Evolutionary conservation across 2,329 filamentous ascomycete species (phyloP).

Genomic region (Aspergillus hortae): DNA sequence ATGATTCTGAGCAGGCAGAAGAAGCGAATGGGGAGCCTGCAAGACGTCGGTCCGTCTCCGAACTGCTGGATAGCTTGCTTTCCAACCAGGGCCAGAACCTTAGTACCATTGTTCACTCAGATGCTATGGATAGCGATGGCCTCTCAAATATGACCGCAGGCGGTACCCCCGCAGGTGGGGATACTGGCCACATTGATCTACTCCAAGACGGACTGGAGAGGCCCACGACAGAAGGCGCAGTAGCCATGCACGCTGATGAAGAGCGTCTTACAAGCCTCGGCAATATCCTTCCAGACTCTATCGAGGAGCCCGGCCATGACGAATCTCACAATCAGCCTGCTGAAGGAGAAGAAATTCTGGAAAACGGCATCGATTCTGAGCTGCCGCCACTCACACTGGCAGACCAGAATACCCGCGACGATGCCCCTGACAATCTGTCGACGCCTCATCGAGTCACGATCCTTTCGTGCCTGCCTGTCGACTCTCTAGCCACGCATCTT

Average conservation of each 20-base stretch:
- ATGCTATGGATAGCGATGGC: slow-evolving; percentile 20
- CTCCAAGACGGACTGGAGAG: slow-evolving; percentile 6
- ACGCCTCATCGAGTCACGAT: slow-evolving; percentile 39
- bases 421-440: slow-evolving; percentile 6
- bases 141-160: slow-evolving; percentile 20
- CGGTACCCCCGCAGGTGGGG: slow-evolving; percentile 13
- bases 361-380: slow-evolving; percentile 13
- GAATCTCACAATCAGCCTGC: slow-evolving; percentile 14
- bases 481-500: slow-evolving; percentile 41
- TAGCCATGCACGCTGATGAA: slow-evolving; percentile 10
- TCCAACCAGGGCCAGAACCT: slow-evolving; percentile 26
- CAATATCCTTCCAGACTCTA: slow-evolving; percentile 28
- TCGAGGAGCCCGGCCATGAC: slow-evolving; percentile 27
- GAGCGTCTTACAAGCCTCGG: slow-evolving; percentile 9
- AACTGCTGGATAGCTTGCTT: slow-evolving; percentile 35
- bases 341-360: slow-evolving; percentile 10
- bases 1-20: slow-evolving; percentile 10
- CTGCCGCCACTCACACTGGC: slow-evolving; percentile 14
- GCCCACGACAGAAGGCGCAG: slow-evolving; percentile 6
- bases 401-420: slow-evolving; percentile 15
- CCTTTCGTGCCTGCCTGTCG: slow-evolving; percentile 40
- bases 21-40: slow-evolving; percentile 12
- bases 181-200: slow-evolving; percentile 7
- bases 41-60: slow-evolving; percentile 29
- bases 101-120: slow-evolving; percentile 12